phyloP scores from a whole-genome alignment of 306 rosid species.

The cucumber (Cucumis sativus) region DNA sequence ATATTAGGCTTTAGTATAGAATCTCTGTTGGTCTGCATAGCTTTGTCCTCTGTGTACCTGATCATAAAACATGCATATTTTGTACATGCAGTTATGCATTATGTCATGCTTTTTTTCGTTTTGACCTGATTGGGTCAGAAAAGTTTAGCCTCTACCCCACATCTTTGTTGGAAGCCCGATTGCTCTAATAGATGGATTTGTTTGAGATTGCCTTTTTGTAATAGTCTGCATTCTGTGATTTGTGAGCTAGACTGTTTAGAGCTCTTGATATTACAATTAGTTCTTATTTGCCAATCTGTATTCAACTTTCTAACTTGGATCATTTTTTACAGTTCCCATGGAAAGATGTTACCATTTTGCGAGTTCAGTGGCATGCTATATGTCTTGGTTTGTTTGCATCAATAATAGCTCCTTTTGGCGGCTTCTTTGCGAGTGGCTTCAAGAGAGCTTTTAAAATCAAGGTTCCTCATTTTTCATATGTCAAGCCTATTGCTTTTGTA shows the following conservation, averaged over 20 bases:
- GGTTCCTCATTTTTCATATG: slow-evolving; percentile 26
- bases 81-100: background rate
- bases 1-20: background rate
- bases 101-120: background rate
- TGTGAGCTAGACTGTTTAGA: background rate
- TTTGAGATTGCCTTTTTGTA: background rate
- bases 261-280: background rate
- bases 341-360: slow-evolving; percentile 68
- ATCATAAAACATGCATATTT: background rate
- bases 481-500: background rate
- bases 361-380: slow-evolving; percentile 87
- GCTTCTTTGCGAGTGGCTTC: slow-evolving; percentile 99
- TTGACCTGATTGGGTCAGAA: background rate
- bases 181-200: background rate
- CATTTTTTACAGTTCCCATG: slow-evolving; percentile 56
- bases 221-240: background rate
- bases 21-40: background rate
- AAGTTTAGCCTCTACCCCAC: background rate
- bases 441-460: slow-evolving; percentile 96
- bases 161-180: background rate
- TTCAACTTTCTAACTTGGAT: background rate
- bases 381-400: slow-evolving; percentile 89
- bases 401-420: slow-evolving; percentile 96
- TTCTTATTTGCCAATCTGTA: background rate
- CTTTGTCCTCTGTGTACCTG: background rate